Evolutionary conservation across 345 rosid species (phyloP).

Genomic region (Salix suchowensis): DNA sequence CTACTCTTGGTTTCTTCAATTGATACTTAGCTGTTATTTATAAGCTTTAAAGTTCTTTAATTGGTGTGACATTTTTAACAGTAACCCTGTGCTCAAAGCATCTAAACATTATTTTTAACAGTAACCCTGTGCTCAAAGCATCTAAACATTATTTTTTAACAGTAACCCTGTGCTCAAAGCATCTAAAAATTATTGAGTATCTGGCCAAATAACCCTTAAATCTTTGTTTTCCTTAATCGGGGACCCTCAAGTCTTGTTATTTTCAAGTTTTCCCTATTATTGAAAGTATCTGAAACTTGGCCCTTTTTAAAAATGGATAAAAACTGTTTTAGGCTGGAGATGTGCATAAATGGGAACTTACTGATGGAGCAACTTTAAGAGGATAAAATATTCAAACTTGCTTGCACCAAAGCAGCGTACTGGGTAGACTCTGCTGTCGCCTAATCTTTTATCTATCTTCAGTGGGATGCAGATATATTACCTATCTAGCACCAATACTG

Average conservation of each 20-base stretch:
- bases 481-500: constrained; percentile 49
- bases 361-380: not conserved
- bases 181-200: not conserved
- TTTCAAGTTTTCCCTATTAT: not conserved
- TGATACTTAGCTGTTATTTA: not conserved
- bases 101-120: not conserved
- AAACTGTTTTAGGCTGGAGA: not conserved
- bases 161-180: not conserved
- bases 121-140: not conserved
- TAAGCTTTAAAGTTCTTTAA: not conserved
- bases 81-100: not conserved
- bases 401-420: not conserved
- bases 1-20: not conserved
- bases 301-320: not conserved
- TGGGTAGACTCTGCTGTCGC: not conserved
- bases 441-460: constrained; percentile 17
- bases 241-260: not conserved
- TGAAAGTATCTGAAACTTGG: not conserved
- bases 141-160: not conserved
- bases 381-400: not conserved
- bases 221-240: not conserved
- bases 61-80: not conserved
- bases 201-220: not conserved
- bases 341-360: not conserved
- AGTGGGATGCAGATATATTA: constrained; percentile 75